These are phyloP conservation scores for Triticum dicoccoides DNA, from an alignment of 176 grass and related monocot genomes.

Conservation along the genomic window DNA sequence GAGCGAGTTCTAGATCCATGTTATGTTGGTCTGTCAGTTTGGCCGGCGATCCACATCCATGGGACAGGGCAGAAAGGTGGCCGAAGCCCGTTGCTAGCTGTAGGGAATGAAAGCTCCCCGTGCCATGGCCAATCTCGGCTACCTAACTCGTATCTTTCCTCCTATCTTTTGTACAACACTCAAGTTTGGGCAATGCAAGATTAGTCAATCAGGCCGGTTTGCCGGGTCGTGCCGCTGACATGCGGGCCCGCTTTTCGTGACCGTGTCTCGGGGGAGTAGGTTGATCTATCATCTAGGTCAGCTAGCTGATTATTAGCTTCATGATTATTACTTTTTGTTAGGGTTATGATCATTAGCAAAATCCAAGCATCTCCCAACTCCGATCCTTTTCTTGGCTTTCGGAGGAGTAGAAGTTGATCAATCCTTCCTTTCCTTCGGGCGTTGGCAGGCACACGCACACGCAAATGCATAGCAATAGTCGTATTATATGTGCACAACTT, in stretches of 20 bases:
- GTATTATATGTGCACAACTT: conserved; percentile 2
- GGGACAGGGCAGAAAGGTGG: neutral
- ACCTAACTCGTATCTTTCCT: conserved; percentile 47
- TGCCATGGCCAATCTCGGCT: conserved; percentile 26
- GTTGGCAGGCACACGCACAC: conserved; percentile 14
- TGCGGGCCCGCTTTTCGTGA: neutral
- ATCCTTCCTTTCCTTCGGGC: neutral
- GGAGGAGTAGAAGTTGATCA: conserved; percentile 42
- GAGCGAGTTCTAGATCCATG: neutral
- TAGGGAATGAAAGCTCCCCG: neutral
- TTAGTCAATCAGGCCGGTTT: neutral
- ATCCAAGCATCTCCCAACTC: conserved; percentile 21
- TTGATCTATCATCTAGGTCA: neutral
- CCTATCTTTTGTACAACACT: conserved; percentile 45
- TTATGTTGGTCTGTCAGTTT: neutral
- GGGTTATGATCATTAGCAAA: conserved; percentile 21
- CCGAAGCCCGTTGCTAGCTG: neutral
- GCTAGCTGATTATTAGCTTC: neutral
- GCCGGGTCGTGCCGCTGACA: neutral
- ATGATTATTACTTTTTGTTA: neutral
- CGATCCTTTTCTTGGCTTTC: conserved; percentile 42
- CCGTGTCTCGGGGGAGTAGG: neutral
- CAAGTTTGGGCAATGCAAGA: conserved; percentile 40
- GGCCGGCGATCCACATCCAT: conserved; percentile 39
- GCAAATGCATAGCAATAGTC: neutral